Base-by-base conservation (phyloP, 306 rosid genomes). In the Leucaena leucocephala region DNA sequence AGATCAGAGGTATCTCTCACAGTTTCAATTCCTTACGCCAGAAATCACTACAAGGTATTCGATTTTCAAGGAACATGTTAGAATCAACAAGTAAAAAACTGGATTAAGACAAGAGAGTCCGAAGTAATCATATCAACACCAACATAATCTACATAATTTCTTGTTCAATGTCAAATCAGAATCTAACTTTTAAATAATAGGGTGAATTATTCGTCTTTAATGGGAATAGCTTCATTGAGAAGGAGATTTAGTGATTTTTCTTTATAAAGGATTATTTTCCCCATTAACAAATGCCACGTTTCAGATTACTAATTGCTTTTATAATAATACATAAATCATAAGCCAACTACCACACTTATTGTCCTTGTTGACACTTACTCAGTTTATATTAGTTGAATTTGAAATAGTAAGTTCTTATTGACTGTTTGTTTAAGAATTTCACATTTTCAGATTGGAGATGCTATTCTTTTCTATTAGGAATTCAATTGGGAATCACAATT, bases 141-240 rank as follows among this genome's bases (percentile, higher is more conserved):
- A 45, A 69, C 36, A 44, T 68, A 45, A 69, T 69, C 57, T 46
- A 6, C 40, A 21, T 7, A 27, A 22, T 27, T 64, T n/a, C 48
- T 72, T 11, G 48, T 52, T 72, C 76, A 72, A 16, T 72, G 49
- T 72, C 76, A 16, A 72, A 72, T 72, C 64, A 50, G 65, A 52
- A 36, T 72, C 76, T n/a, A 72, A 10, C 48, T 54, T 52, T 54
- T 59, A 38, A 36, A 52, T 50, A 72, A 52, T 36, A 72, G 15
- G 64, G 48, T 34, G 15, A 71, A 27, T 72, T 34, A 50, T 72
- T 33, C 61, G 5, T n/a, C 75, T 71, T 70, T 49, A 16, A 72
- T 4, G 22, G 75, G 40, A 8, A 71, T 71, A 48, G 15, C 59
- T 35, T 48, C 34, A 16, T 16, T 44, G 14, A 7, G 34, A 57